phyloP scores from a whole-genome alignment of 2,329 filamentous ascomycete species.

The Cladosporium oxysporum region DNA sequence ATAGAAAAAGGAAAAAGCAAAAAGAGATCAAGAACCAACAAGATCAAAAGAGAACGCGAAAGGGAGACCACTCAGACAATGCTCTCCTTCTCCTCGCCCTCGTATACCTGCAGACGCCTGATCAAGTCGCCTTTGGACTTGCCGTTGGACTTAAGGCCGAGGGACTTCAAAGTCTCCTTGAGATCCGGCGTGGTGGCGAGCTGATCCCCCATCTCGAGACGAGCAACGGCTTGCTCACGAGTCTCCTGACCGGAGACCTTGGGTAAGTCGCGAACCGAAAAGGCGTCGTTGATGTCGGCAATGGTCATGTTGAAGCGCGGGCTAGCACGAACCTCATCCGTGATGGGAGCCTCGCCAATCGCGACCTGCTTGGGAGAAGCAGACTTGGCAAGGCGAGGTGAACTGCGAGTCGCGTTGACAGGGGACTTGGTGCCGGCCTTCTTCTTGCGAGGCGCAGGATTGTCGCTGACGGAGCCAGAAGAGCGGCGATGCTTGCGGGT shows the following conservation, averaged over 20 bases:
- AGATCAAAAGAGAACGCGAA: neutral
- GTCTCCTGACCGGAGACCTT: slow-evolving; percentile 24
- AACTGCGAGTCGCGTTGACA: slow-evolving; percentile 10
- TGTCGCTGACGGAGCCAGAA: neutral
- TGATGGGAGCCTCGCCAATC: slow-evolving; percentile 7
- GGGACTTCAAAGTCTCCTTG: slow-evolving; percentile 23
- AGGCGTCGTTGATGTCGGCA: slow-evolving; percentile 31
- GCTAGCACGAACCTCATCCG: slow-evolving; percentile 18
- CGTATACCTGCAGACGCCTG: slow-evolving; percentile 30
- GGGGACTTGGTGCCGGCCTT: neutral
- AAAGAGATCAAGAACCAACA: neutral
- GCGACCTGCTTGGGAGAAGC: slow-evolving; percentile 8
- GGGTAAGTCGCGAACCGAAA: slow-evolving; percentile 30
- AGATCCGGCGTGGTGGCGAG: slow-evolving; percentile 24
- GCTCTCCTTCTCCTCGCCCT: slow-evolving; percentile 20
- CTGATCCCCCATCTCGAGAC: slow-evolving; percentile 27
- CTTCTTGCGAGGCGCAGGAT: slow-evolving; percentile 8
- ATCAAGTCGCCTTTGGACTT: slow-evolving; percentile 29
- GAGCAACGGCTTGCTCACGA: slow-evolving; percentile 35
- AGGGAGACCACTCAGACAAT: neutral
- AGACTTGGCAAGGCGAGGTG: slow-evolving; percentile 16
- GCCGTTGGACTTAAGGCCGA: slow-evolving; percentile 25
- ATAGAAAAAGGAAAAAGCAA: neutral
- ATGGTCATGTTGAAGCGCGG: slow-evolving; percentile 32
- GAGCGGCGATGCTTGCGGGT: slow-evolving; percentile 13